Conservation (phyloP, 129 eudicot genomes). For the Arctium lappa region DNA sequence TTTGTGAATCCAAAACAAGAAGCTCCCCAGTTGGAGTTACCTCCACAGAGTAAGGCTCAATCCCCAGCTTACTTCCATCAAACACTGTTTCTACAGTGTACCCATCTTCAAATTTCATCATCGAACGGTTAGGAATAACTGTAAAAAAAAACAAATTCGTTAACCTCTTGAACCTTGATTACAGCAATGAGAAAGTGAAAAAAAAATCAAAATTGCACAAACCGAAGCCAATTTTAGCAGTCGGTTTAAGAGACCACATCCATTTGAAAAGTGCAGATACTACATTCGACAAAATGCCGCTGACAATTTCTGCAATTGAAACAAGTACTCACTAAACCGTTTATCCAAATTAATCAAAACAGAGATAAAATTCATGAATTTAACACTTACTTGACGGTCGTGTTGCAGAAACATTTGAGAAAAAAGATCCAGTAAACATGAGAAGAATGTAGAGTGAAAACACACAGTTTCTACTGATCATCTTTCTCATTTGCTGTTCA, state of each 20-base stretch:
- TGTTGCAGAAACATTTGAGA: constrained; percentile 59
- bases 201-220: background rate
- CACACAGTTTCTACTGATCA: constrained; percentile 39
- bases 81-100: constrained; percentile 74
- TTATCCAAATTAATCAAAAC: background rate
- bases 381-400: constrained; percentile 60
- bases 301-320: constrained; percentile 42
- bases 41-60: constrained; percentile 70
- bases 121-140: constrained; percentile 60
- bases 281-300: constrained; percentile 60
- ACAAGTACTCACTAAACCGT: background rate
- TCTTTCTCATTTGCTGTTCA: constrained; percentile 8
- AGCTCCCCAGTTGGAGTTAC: constrained; percentile 59
- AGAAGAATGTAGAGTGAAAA: constrained; percentile 37
- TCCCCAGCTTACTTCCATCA: constrained; percentile 75
- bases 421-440: constrained; percentile 33
- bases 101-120: constrained; percentile 74
- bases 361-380: background rate
- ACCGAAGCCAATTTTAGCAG: constrained; percentile 37
- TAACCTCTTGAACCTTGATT: background rate
- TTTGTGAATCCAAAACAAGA: constrained; percentile 60
- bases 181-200: background rate
- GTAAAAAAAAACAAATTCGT: constrained; percentile 5
- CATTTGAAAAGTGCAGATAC: constrained; percentile 58
- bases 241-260: constrained; percentile 63